Evolutionary conservation across 169 alveolate species (phyloP).

Genomic region (Besnoitia besnoiti): DNA sequence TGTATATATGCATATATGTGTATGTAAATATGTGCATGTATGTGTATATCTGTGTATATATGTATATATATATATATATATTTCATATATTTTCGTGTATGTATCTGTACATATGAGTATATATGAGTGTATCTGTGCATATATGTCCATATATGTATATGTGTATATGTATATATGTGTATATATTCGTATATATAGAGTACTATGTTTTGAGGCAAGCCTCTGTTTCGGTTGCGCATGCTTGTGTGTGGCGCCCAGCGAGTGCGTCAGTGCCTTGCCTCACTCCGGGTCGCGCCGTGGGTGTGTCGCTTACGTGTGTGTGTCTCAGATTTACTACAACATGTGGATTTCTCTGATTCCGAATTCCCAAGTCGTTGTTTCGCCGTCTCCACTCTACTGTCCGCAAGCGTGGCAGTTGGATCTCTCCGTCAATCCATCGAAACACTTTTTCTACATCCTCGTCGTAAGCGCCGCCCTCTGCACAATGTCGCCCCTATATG

Average conservation of each 20-base stretch:
- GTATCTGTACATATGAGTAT: neutral
- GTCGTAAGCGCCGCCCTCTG: too few relatives aligned
- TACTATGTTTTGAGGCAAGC: too few relatives aligned
- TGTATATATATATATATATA: neutral
- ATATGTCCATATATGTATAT: neutral
- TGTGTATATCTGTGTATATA: neutral
- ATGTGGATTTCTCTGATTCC: slow-evolving; percentile 63
- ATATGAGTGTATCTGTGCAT: neutral
- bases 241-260: too few relatives aligned
- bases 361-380: slow-evolving; percentile 50
- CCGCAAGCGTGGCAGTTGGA: slow-evolving; percentile 56
- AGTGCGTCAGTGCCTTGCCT: too few relatives aligned
- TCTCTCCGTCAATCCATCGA: slow-evolving; percentile 53
- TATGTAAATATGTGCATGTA: neutral
- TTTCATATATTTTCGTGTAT: neutral
- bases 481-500: too few relatives aligned
- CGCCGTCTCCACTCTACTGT: slow-evolving; percentile 40
- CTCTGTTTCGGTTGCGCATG: neutral
- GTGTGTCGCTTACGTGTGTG: too few relatives aligned
- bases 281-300: too few relatives aligned
- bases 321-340: slow-evolving; percentile 11
- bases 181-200: neutral
- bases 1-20: neutral
- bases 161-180: neutral
- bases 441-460: slow-evolving; percentile 40